Conservation (phyloP, 2,329 filamentous ascomycete genomes). For the Curvularia verruculosa region DNA sequence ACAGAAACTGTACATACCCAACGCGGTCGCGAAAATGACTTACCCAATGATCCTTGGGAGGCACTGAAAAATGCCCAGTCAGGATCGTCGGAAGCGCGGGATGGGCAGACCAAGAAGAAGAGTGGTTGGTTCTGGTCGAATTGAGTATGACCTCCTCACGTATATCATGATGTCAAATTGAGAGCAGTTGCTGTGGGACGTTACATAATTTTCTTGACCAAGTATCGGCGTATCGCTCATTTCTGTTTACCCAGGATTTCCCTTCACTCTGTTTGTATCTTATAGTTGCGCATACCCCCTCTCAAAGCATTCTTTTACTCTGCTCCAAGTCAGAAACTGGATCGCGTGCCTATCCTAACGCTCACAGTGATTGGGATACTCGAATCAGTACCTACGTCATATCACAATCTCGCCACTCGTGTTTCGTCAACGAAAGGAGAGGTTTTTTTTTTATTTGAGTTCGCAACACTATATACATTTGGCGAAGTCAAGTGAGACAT, state of each 20-base stretch:
- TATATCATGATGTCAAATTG: background rate
- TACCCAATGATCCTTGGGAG: slow-evolving; percentile 22
- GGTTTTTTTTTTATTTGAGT: too few species aligned
- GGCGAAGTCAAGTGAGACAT: background rate
- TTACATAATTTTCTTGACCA: background rate
- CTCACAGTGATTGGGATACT: background rate
- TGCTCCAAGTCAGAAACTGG: background rate
- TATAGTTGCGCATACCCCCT: slow-evolving; percentile 12
- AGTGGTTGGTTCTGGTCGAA: slow-evolving; percentile 45
- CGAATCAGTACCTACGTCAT: background rate
- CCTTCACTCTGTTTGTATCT: background rate
- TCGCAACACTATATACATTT: background rate
- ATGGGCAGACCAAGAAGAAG: slow-evolving; percentile 23
- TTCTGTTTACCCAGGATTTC: background rate
- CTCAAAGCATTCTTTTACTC: background rate
- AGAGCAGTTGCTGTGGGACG: background rate
- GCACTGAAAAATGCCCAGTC: slow-evolving; percentile 17
- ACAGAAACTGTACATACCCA: slow-evolving; percentile 60
- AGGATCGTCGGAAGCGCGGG: slow-evolving; percentile 5
- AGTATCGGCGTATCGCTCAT: background rate
- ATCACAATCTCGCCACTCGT: background rate
- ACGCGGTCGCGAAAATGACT: slow-evolving; percentile 28
- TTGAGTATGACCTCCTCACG: background rate
- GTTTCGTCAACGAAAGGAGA: background rate
- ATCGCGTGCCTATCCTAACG: background rate